Percentiles rank a stretch among this genome's conserved stretches.
These are phyloP conservation scores for Agaricus subrufescens DNA, from an alignment of 768 basidiomycete genomes.

Conservation along the genomic window DNA sequence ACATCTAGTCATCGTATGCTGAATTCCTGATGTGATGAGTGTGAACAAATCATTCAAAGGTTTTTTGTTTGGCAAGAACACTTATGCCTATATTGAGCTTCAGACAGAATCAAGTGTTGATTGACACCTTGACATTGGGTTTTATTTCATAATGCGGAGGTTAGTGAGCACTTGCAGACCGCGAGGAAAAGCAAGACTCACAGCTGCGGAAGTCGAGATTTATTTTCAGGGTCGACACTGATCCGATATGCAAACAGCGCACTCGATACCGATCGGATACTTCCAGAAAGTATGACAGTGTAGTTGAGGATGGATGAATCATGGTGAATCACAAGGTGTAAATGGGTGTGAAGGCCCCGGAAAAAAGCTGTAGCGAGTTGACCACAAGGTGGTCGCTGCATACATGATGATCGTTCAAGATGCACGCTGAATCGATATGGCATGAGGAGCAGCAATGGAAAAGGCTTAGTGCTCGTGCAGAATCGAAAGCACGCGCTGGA, in stretches of 20 bases:
- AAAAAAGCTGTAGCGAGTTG: neutral
- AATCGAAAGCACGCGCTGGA: no score
- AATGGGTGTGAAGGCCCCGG: neutral
- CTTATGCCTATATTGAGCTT: conserved; percentile 7
- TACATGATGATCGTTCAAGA: neutral
- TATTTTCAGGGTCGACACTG: neutral
- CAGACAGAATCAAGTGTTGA: neutral
- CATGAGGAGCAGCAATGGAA: no score
- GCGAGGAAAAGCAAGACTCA: neutral
- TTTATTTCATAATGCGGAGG: neutral
- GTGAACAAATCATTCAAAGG: neutral
- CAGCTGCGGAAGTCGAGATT: neutral
- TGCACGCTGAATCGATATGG: neutral
- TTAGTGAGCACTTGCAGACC: neutral
- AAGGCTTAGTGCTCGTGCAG: no score
- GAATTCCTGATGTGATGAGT: neutral
- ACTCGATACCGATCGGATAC: no score
- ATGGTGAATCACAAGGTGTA: no score
- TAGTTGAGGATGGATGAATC: no score
- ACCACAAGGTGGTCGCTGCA: neutral
- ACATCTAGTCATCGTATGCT: neutral
- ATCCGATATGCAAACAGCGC: neutral
- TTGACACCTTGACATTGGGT: conserved; percentile 3
- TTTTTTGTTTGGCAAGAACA: neutral
- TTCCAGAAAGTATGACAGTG: no score